Evolutionary conservation across 2,329 filamentous ascomycete species (phyloP), one percentile per base, ranked within the genome.

Genomic region (Alternaria atra): DNA sequence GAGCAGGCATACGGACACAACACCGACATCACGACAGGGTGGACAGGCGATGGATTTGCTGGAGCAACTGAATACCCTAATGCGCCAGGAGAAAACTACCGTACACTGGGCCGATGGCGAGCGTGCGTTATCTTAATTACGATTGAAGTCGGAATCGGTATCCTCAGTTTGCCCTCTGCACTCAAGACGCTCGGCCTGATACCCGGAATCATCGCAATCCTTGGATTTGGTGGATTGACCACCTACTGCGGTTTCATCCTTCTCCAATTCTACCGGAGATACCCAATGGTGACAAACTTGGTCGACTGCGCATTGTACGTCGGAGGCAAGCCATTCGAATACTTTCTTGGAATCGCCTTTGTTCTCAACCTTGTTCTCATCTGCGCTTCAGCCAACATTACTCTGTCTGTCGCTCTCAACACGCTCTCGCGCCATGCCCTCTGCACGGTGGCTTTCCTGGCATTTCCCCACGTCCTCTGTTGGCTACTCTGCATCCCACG

Each of bases 401-500:
- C 72, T 8, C 65, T 74, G 64, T 70, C 84, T 43, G 88, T 91
- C 67, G 89, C 89, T 68, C 86, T 91, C 73, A 87, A 88, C 68
- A 87, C 84, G 53, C 80, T 91, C 40, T 87, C 87, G 9, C 75
- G 85, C 3, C 84, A 89, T 61, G 86, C 84, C 1, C 84, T 86
- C 1, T 91, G 88, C 76, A 88, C 87, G 6, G 86, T 90, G 55
- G 82, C 88, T 2, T 91, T 88, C 79, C 86, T 85, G 12, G 80
- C 89, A 15, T 81, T 89, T 3, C 88, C 87, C 0, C 75, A 88
- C 62, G 73, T 84, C n/a, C 68, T 90, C 6, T 89, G 87, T 52
- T 86, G 87, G 73, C 61, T 87, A 25, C 83, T 86, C 10, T 87
- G 87, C 52, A 67, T 90, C 1, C 88, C 88, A 2, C 79, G 89